Conservation (phyloP, 2,329 filamentous ascomycete species). For the Paraphoma chrysanthemicola region DNA sequence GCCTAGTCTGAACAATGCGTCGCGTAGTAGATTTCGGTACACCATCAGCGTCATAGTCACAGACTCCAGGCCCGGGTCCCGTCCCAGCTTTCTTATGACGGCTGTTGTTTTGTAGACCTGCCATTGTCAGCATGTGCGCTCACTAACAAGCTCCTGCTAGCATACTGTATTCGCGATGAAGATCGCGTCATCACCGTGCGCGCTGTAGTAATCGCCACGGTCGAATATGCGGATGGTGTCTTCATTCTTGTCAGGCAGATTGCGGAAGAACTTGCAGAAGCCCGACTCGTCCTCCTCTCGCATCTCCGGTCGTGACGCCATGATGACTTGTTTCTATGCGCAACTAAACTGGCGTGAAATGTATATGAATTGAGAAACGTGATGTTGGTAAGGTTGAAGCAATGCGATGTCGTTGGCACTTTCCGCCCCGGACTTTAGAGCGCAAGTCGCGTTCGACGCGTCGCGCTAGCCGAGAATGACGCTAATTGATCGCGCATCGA, state of each 20-base stretch:
- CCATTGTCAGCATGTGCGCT: constrained; percentile 1
- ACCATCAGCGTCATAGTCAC: constrained; percentile 96
- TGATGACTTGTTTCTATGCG: constrained; percentile 29
- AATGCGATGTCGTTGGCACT: neutral
- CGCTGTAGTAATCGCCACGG: constrained; percentile 92
- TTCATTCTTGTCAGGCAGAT: constrained; percentile 72
- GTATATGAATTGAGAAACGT: neutral
- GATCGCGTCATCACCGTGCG: constrained; percentile 84
- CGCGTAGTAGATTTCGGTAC: constrained; percentile 92
- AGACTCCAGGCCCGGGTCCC: constrained; percentile 83
- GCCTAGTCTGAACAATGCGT: constrained; percentile 88
- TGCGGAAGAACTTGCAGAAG: constrained; percentile 96
- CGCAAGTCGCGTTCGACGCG: neutral
- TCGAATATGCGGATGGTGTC: constrained; percentile 92
- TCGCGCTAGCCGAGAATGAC: neutral
- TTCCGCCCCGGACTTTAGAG: neutral
- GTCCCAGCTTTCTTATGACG: constrained; percentile 87
- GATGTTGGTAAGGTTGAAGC: neutral
- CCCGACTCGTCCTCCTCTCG: constrained; percentile 93
- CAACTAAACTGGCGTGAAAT: neutral
- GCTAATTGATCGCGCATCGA: neutral
- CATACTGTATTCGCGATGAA: constrained; percentile 80
- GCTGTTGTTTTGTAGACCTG: constrained; percentile 97
- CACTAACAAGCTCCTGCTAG: neutral
- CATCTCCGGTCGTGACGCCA: constrained; percentile 64